Conservation (phyloP, 805 yeast species). For the Lachancea cidri region DNA sequence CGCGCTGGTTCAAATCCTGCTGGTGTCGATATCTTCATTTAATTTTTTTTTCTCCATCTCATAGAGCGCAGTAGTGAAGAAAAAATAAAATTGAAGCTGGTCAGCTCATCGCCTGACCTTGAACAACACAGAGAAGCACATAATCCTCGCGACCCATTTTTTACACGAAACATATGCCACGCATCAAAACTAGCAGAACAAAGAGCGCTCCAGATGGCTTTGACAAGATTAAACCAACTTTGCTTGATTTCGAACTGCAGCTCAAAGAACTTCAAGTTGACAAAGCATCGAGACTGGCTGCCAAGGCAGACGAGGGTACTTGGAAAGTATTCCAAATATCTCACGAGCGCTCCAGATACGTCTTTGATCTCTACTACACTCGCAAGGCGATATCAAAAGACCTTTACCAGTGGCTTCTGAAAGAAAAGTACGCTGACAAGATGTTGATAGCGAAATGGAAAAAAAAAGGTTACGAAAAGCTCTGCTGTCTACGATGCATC, state of each 20-base stretch:
- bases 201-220: conserved; percentile 71
- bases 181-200: conserved; percentile 19
- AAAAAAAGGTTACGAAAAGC: conserved; percentile 77
- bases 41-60: background rate
- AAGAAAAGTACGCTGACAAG: conserved; percentile 61
- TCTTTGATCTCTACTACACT: conserved; percentile 68
- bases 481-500: conserved; percentile 81
- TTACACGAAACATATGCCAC: conserved; percentile 17
- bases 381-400: conserved; percentile 61
- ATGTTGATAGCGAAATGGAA: conserved; percentile 80
- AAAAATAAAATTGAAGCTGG: no score
- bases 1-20: conserved; percentile 81
- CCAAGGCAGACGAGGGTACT: conserved; percentile 49
- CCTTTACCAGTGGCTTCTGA: conserved; percentile 68
- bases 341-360: conserved; percentile 71
- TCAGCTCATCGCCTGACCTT: no score
- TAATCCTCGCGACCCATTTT: no score
- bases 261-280: conserved; percentile 48
- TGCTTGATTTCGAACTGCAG: conserved; percentile 52
- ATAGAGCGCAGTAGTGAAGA: no score
- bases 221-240: conserved; percentile 59
- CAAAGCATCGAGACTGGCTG: conserved; percentile 37
- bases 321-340: conserved; percentile 70
- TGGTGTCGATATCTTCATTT: conserved; percentile 51
- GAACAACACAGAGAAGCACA: no score